Percentiles rank a stretch among this genome's conserved stretches.
Conservation (phyloP, 2,329 filamentous ascomycete genomes). For the Neonectria coccinea region DNA sequence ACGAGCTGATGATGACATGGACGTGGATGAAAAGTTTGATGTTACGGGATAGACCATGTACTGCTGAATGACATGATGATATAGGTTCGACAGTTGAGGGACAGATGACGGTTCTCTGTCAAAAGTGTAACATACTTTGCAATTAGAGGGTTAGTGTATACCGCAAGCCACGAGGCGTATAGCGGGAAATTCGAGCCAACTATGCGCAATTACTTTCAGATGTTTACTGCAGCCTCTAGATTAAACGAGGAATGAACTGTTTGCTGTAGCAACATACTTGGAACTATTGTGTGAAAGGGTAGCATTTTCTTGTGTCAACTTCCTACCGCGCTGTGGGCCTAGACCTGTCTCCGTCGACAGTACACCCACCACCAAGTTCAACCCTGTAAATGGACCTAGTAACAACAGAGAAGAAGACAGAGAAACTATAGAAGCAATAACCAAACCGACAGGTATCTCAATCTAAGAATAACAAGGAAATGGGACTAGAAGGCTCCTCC, state of each 20-base stretch:
- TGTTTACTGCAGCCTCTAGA: neutral
- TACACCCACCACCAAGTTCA: neutral
- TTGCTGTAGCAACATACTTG: neutral
- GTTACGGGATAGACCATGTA: conserved; percentile 39
- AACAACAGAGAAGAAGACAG: neutral
- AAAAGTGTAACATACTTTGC: conserved; percentile 1
- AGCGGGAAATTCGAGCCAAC: neutral
- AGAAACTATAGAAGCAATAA: neutral
- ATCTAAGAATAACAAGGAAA: neutral
- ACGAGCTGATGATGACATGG: conserved; percentile 45
- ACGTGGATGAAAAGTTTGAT: conserved; percentile 51
- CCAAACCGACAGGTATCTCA: neutral
- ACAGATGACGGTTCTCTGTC: neutral
- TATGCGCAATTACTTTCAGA: neutral
- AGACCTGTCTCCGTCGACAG: neutral
- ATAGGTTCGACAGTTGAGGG: neutral
- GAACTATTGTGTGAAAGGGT: neutral
- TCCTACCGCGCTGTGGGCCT: neutral
- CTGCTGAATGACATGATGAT: conserved; percentile 28
- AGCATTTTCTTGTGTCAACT: neutral
- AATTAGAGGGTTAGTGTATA: neutral
- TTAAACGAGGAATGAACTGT: neutral
- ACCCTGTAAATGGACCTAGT: neutral
- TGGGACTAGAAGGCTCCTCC: neutral
- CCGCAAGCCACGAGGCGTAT: neutral